Evolutionary conservation across 2,329 filamentous ascomycete species (phyloP), one percentile per base, ranked within the genome.

Genomic region (Fusarium sp.): DNA sequence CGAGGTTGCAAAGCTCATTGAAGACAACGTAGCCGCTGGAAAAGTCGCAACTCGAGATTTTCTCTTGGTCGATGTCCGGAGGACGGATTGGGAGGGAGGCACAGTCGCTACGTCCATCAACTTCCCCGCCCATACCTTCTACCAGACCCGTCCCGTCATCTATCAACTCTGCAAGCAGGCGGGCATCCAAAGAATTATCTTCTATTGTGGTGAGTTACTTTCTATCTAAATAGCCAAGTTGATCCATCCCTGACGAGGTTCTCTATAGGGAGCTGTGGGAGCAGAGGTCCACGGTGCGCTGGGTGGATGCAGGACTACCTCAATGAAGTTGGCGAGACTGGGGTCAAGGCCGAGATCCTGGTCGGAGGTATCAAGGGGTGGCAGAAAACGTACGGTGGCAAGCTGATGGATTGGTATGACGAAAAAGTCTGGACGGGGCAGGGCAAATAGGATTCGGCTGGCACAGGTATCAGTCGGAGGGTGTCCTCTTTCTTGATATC

Each of bases 91-190:
- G 79, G 83, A 84, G 73, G 90, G 90, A 28, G 90, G 89, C 41
- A 90, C 88, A 0, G 86, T 92, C 58, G 79, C 79, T 9, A 85
- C 84, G 3, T 89, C 89, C 1, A 81, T 91, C 66, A 89, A 89
- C 68, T 78, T 89, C 13, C 87, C 87, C 1, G 87, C 87, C 9
- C 86, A 89, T 57, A 84, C 82, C 12, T 82, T 89, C 40, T 87
- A 87, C 56, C 84, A 84, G 54, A 85, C 84, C 4, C 80, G 87
- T 7, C 80, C 83, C 5, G 77, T 79, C 7, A 74, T 88, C 30
- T 84, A 88, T 65, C 81, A 82, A 46, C 77, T 89, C 16, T 85
- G 84, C 77, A 84, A 82, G 67, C 81, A 84, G 60, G 87, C 86
- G 2, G 82, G 81, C 1, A 79, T 87, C 23, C 80, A 80, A 51